Base-by-base conservation (phyloP, 2,329 filamentous ascomycete species). In the Fusarium sp. region DNA sequence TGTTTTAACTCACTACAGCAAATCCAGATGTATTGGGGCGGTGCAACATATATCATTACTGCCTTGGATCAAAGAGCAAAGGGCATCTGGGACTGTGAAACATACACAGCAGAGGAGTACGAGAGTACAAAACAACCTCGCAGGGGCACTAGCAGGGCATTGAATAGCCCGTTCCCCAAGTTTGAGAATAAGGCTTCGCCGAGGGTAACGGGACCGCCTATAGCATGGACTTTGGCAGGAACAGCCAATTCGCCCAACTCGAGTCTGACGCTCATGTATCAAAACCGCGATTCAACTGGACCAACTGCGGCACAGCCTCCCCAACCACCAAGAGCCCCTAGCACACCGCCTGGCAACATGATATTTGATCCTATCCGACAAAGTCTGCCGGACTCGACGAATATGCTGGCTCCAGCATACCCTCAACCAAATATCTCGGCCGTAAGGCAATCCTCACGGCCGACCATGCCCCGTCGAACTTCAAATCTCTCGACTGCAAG, bases 211-310 rank as follows among this genome's bases (percentile, higher is more conserved):
- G 72, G 75, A 2, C 78, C 79, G 8, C 81, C 79, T 1, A 91
- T 96, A 56, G 92, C 91, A 1, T 96, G 91, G 90, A 93, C 91
- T 7, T 78, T 96, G n/a, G 92, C 92, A 0, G 92, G 92, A 12
- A 94, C 90, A 2, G 93, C 91, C 51, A 92, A 96, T 70, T 95
- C 91, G 4, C 90, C 91, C 1, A 93, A 88, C 62, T 92, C 92
- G 0, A 95, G 91, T 71, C 79, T 96, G 5, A 93, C 92, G 1
- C 84, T 94, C 53, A 85, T 96, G 72, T 96, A 92, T 72, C 88
- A 91, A 58, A 88, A 85, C 67, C 46, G 57, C 26, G 68, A 70
- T 22, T 36, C 54, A 6, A 44, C 46, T 7, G 38, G 38, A 6
- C 49, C 48, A 29, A 32, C 42, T 29, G 39, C 53, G 7, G 25